Percentiles rank a stretch among this genome's conserved stretches.
phyloP scores from a whole-genome alignment of 2,329 filamentous ascomycete species.

The Tolypocladium ophioglossoides region DNA sequence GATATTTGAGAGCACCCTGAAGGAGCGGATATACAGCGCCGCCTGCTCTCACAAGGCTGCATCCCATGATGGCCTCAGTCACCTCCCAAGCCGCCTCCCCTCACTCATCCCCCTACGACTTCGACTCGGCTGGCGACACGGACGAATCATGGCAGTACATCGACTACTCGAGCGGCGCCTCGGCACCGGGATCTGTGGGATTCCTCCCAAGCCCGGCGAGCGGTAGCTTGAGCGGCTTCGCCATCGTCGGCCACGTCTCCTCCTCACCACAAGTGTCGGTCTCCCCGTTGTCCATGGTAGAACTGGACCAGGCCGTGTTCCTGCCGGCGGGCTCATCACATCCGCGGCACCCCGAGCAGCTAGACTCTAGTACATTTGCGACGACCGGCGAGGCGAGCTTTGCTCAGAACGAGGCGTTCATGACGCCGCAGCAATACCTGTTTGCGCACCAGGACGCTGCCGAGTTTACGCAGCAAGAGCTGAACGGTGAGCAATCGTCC shows the following conservation, averaged over 20 bases:
- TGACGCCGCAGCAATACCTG: slow-evolving; percentile 28
- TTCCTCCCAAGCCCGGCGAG: slow-evolving; percentile 40
- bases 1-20: not conserved
- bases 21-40: not conserved
- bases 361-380: slow-evolving; percentile 16
- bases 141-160: slow-evolving; percentile 37
- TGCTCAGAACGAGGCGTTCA: slow-evolving; percentile 18
- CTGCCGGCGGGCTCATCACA: slow-evolving; percentile 23
- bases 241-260: slow-evolving; percentile 29
- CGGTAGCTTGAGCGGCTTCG: slow-evolving; percentile 40
- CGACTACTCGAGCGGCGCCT: slow-evolving; percentile 23
- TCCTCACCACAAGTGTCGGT: slow-evolving; percentile 19
- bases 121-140: slow-evolving; percentile 25
- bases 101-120: slow-evolving; percentile 27
- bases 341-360: slow-evolving; percentile 14
- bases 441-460: slow-evolving; percentile 20
- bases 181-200: slow-evolving; percentile 26
- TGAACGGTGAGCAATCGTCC: slow-evolving; percentile 16
- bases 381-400: slow-evolving; percentile 17
- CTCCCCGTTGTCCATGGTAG: slow-evolving; percentile 30
- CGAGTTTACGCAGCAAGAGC: slow-evolving; percentile 14
- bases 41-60: not conserved
- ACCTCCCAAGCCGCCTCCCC: slow-evolving; percentile 27
- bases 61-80: slow-evolving; percentile 23
- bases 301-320: slow-evolving; percentile 25